A percentile compares a stretch with the other conserved stretches of the same genome.
Conservation (phyloP, 306 rosid genomes). For the Hippophae tibetana region DNA sequence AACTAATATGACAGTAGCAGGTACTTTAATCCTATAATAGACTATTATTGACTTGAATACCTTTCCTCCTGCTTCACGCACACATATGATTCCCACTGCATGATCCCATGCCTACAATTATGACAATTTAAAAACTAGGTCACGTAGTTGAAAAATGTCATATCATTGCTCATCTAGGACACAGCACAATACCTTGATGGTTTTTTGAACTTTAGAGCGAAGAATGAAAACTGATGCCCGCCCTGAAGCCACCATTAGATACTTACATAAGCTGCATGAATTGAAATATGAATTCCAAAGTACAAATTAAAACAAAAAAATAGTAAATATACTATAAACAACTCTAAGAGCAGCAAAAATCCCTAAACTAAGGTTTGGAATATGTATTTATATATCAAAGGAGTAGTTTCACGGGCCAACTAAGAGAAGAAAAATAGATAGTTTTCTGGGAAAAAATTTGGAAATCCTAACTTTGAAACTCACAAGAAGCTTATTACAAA, state of each 20-base stretch:
- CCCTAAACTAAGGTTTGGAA: not conserved
- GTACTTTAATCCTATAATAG: not conserved
- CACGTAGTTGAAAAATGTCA: not conserved
- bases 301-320: not conserved
- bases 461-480: not conserved
- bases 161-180: not conserved
- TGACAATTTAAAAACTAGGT: conserved; percentile 2
- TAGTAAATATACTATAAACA: not conserved
- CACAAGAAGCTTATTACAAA: not conserved
- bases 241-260: conserved; percentile 51
- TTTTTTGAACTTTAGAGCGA: conserved; percentile 21
- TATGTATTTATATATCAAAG: not conserved
- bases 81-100: conserved; percentile 48
- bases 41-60: conserved; percentile 6
- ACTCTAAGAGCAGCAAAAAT: not conserved
- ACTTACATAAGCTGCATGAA: conserved; percentile 45
- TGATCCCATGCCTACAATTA: conserved; percentile 51
- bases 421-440: not conserved
- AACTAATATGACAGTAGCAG: not conserved
- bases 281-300: conserved; percentile 2
- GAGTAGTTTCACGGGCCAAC: not conserved
- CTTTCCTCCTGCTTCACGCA: conserved; percentile 41
- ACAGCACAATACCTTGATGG: conserved; percentile 27
- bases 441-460: not conserved
- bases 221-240: conserved; percentile 33